Base-by-base conservation (phyloP, 164 flowering plant genomes). In the Chloranthus sessilifolius region DNA sequence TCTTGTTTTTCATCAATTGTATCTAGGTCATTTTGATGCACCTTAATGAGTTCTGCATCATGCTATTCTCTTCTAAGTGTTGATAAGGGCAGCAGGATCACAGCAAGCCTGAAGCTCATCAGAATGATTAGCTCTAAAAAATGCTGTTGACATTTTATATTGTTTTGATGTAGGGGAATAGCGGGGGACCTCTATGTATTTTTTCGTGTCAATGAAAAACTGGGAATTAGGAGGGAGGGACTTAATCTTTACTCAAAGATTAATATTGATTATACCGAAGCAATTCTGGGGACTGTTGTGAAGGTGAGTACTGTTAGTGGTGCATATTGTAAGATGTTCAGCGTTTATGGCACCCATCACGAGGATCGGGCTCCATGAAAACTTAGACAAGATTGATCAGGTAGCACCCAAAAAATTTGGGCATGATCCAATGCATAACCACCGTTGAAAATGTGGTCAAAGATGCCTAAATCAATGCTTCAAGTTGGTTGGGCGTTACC, bases 141-240 rank as follows among this genome's bases (percentile, higher is more conserved):
- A 38, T 31, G 6, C 14, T 62, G 48, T 20, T 44, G 36, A 17
- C 20, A 47, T 23, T 46, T 1, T 7, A 33, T 53, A 15, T 53
- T 44, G 2, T 33, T 46, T 50, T 43, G 35, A 26, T 74, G 66
- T 72, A 92, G 99, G 79, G 81, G 88, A 27, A 23, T 54, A 19
- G 65, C 53, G 30, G 99, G 99, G 11, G 88, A 88, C 60, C 80
- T 92, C 50, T 80, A 67, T 69, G 42, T 92, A 47, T 60, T 71
- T 27, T 70, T 88, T 47, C 91, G 74, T 65, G 53, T 92, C 26
- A 63, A 76, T 45, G 77, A 75, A 68, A 83, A 82, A 61, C 67
- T 38, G 17, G 97, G 92, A 56, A 71, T 92, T 73, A 38, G 69
- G 69, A 86, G 95, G 65, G 80, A 88, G 14, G 95, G 92, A 22